Evolutionary conservation across 208 protist species (phyloP), one percentile per base, ranked within the genome.

Genomic region (Vickermania ingenoplastis): DNA sequence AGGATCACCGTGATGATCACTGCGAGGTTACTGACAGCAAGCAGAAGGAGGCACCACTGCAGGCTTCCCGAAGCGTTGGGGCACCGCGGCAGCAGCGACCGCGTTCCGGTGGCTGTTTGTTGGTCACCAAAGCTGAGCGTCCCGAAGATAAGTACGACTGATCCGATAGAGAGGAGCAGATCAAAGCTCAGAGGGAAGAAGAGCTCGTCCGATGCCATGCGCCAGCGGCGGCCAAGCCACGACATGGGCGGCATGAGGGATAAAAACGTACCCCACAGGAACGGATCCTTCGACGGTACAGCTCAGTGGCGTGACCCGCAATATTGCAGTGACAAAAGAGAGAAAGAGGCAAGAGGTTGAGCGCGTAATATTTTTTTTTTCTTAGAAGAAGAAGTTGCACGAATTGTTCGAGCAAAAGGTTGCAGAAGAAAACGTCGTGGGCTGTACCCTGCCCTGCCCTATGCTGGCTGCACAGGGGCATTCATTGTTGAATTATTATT

Each of bases 141-240:
- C 5, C 50, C 21, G 50, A 17, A 54, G 13, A 79, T 30, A n/a
- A 90, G 14, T 2, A 60, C 29, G 13, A 79, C 73, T 60, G 77
- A 78, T 5, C n/a, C 24, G 11, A 26, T 21, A 11, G n/a, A 5
- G 24, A 26, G 24, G 50, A 21, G 11, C 5, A 54, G 23, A 21
- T 17, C 50, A 26, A 54, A 26, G 21, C 83, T 57, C 0, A 79
- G 4, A 36, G 79, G 83, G 51, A 88, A 81, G 53, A 53, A 64
- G 60, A 91, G 91, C 64, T 92, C 85, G 62, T 94, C 88, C 13
- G 84, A 51, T 41, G 56, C 78, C 3, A 79, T 73, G 11, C 83
- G 76, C 85, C 88, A 94, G 23, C 72, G 70, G 14, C 88, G 83
- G 26, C 81, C 69, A 45, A 64, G 81, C 77, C 84, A 91, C n/a